These are phyloP conservation scores for Bifiguratus adelaidae DNA, from an alignment of 192 early-diverging fungal species.

Conservation along the genomic window DNA sequence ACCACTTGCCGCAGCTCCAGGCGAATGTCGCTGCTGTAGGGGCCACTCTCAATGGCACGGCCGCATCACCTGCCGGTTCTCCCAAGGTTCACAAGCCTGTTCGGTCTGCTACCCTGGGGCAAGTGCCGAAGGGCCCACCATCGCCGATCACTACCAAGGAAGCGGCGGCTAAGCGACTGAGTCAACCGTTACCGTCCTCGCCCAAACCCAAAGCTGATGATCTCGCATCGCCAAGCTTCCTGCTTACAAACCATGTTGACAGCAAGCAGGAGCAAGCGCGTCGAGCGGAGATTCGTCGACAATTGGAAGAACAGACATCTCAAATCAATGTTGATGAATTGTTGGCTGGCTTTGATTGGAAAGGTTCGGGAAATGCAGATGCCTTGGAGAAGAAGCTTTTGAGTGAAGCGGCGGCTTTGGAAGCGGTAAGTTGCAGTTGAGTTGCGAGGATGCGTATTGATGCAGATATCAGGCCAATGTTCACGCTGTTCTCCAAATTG, in stretches of 20 bases:
- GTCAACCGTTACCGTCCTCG: too few relatives aligned
- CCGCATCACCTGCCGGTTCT: too few relatives aligned
- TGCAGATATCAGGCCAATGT: constrained; percentile 87
- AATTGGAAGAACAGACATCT: constrained; percentile 49
- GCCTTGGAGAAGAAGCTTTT: constrained; percentile 77
- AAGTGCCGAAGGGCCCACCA: not conserved
- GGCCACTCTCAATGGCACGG: too few relatives aligned
- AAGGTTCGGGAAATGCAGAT: constrained; percentile 77
- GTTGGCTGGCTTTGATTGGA: constrained; percentile 80
- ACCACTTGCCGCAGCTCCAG: too few relatives aligned
- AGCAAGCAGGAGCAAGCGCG: constrained; percentile 9
- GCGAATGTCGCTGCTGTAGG: too few relatives aligned
- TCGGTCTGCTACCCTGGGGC: too few relatives aligned
- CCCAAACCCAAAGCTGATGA: too few relatives aligned
- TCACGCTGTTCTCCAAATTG: constrained; percentile 87
- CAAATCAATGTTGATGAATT: constrained; percentile 70
- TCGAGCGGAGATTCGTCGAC: constrained; percentile 10
- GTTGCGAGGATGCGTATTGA: too few relatives aligned
- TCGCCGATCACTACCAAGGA: not conserved
- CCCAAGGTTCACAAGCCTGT: too few relatives aligned
- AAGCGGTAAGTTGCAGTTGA: constrained; percentile 43
- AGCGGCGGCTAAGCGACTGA: too few relatives aligned
- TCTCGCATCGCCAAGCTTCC: too few relatives aligned
- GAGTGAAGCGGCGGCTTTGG: constrained; percentile 77
- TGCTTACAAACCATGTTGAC: too few relatives aligned